These are phyloP conservation scores for Teratosphaeria nubilosa DNA, from an alignment of 2,329 filamentous ascomycete species.

Conservation along the genomic window DNA sequence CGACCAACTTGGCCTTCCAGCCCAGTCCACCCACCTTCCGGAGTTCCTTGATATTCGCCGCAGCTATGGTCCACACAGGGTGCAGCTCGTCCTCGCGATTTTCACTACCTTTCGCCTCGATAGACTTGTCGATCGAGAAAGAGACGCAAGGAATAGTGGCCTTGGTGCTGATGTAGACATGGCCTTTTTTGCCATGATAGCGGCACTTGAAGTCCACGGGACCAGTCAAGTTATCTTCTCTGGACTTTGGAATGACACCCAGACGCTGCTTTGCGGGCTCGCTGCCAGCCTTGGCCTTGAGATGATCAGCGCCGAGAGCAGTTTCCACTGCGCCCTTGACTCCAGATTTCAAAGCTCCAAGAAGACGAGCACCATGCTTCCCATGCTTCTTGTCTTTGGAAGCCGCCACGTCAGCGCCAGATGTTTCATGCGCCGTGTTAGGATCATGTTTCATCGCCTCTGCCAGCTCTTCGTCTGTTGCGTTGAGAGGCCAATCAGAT, in stretches of 20 bases:
- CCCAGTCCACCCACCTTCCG: slow-evolving; percentile 73
- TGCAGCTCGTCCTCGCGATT: slow-evolving; percentile 43
- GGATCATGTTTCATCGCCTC: slow-evolving; percentile 44
- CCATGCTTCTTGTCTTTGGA: slow-evolving; percentile 38
- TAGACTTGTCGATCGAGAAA: slow-evolving; percentile 47
- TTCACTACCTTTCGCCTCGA: slow-evolving; percentile 33
- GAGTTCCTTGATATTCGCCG: slow-evolving; percentile 61
- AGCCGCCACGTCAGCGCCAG: slow-evolving; percentile 44
- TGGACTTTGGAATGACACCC: slow-evolving; percentile 51
- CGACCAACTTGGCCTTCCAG: slow-evolving; percentile 75
- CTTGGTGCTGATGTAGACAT: slow-evolving; percentile 58
- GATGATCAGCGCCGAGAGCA: slow-evolving; percentile 58
- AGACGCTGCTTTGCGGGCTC: slow-evolving; percentile 58
- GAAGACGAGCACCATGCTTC: slow-evolving; percentile 40
- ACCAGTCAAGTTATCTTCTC: slow-evolving; percentile 42
- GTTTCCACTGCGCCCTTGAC: slow-evolving; percentile 65
- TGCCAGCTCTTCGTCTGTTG: slow-evolving; percentile 55
- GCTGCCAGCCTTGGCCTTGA: slow-evolving; percentile 55
- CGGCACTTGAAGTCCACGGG: slow-evolving; percentile 69
- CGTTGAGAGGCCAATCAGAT: slow-evolving; percentile 48
- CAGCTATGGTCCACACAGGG: slow-evolving; percentile 58
- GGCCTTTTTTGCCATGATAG: slow-evolving; percentile 60
- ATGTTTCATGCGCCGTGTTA: slow-evolving; percentile 37
- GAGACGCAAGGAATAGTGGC: slow-evolving; percentile 59
- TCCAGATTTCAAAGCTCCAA: slow-evolving; percentile 58